Conservation (phyloP, 441 rosid species). For the Melastoma candidum region DNA sequence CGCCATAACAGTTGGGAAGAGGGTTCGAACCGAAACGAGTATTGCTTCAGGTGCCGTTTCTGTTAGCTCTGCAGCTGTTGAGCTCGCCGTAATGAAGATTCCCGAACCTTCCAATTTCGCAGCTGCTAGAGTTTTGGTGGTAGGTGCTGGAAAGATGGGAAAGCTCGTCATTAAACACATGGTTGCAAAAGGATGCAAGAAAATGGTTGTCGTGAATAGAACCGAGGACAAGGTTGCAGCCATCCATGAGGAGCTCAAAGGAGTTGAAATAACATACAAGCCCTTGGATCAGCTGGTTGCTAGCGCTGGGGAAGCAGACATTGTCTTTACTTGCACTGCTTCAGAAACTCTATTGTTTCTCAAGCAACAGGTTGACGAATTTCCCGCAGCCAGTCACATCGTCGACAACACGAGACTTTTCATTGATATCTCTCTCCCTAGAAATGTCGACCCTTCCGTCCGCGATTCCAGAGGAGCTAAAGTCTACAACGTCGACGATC, state of each 20-base stretch:
- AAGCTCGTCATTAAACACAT: constrained; percentile 92
- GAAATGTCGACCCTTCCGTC: constrained; percentile 83
- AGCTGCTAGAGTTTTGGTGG: constrained; percentile 64
- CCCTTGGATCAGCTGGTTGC: constrained; percentile 55
- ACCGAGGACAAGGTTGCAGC: constrained; percentile 66
- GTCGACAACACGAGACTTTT: constrained; percentile 60
- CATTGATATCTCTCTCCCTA: constrained; percentile 85
- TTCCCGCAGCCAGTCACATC: constrained; percentile 44
- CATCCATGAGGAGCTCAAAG: constrained; percentile 58
- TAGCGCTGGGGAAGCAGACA: constrained; percentile 76
- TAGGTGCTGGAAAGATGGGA: constrained; percentile 98
- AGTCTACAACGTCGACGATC: constrained; percentile 90
- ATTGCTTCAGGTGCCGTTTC: constrained; percentile 93
- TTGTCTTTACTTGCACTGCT: constrained; percentile 90
- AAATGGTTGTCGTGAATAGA: constrained; percentile 78
- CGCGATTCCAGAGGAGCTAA: constrained; percentile 37
- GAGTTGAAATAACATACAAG: constrained; percentile 54
- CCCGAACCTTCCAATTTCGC: constrained; percentile 40
- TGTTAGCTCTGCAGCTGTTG: constrained; percentile 92
- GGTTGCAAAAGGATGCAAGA: constrained; percentile 84
- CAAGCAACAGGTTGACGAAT: constrained; percentile 51
- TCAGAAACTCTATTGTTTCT: constrained; percentile 65
- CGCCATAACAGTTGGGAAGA: constrained; percentile 86
- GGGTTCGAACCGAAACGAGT: constrained; percentile 85
- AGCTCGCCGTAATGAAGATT: constrained; percentile 78